phyloP scores from a whole-genome alignment of 1,284 basidiomycete genomes.

The Bjerkandera adusta region DNA sequence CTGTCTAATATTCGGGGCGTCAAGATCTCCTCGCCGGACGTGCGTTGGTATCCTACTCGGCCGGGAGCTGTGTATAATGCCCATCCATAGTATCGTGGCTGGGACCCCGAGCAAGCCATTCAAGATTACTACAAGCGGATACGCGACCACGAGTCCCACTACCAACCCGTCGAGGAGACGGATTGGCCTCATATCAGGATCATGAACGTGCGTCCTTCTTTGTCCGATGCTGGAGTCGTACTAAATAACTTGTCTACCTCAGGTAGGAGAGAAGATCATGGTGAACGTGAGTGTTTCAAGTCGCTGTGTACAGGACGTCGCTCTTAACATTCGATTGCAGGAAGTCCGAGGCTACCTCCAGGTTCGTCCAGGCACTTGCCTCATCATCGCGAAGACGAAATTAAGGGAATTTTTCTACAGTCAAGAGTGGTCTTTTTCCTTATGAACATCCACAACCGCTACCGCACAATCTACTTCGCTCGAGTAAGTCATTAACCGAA shows the following conservation, averaged over 20 bases:
- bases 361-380: too few species aligned
- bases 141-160: constrained; percentile 81
- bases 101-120: constrained; percentile 91
- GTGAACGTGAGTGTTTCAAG: constrained; percentile 64
- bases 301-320: too few species aligned
- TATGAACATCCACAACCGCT: constrained; percentile 96
- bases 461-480: constrained; percentile 91
- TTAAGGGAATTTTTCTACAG: constrained; percentile 42
- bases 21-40: constrained; percentile 97
- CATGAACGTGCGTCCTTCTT: constrained; percentile 83
- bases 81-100: constrained; percentile 74
- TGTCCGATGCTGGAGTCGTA: too few species aligned
- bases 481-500: constrained; percentile 52
- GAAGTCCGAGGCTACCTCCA: constrained; percentile 86
- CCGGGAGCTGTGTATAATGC: constrained; percentile 7
- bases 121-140: constrained; percentile 93
- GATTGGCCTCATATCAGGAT: constrained; percentile 95
- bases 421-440: constrained; percentile 94
- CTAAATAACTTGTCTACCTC: too few species aligned
- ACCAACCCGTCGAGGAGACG: constrained; percentile 85
- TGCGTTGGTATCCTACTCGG: constrained; percentile 38
- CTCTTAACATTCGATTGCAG: constrained; percentile 48
- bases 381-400: too few species aligned
- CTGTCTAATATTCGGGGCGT: constrained; percentile 94
- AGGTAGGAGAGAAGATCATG: constrained; percentile 93